Percentiles rank a stretch among this genome's conserved stretches.
Evolutionary conservation across 257 asterid genomes (phyloP).

Genomic region (Solanum piurae): DNA sequence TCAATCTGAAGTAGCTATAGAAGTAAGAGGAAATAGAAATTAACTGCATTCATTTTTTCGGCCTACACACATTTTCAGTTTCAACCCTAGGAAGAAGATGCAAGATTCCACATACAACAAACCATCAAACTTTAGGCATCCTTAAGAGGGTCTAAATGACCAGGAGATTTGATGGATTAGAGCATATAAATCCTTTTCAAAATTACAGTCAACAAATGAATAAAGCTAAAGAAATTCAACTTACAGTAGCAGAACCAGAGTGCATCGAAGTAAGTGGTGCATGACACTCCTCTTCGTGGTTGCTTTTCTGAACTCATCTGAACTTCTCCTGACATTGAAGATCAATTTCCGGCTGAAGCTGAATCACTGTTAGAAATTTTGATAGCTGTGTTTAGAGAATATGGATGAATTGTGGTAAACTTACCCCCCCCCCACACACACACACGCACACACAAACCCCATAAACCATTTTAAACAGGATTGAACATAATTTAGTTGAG

Average conservation of each 20-base stretch:
- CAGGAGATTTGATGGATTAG: not conserved
- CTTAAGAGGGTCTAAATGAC: not conserved
- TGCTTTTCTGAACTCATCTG: not conserved
- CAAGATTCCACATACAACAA: not conserved
- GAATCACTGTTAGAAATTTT: not conserved
- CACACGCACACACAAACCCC: no score
- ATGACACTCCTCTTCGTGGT: slow-evolving; percentile 30
- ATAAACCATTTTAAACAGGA: not conserved
- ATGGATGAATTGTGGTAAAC: not conserved
- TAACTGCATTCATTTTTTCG: not conserved
- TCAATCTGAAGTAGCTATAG: not conserved
- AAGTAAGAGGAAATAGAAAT: not conserved
- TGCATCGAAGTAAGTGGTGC: slow-evolving; percentile 57
- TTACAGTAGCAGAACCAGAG: slow-evolving; percentile 92
- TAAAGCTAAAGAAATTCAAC: not conserved
- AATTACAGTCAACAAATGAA: not conserved
- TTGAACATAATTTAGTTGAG: not conserved
- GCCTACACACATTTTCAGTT: not conserved
- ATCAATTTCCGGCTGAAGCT: not conserved
- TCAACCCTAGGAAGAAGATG: not conserved
- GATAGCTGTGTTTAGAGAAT: not conserved
- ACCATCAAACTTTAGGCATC: not conserved
- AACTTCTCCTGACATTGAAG: not conserved
- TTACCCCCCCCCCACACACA: not conserved
- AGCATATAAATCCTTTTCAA: not conserved